phyloP scores from a whole-genome alignment of 169 alveolate genomes.

The Plasmodium sp. region DNA sequence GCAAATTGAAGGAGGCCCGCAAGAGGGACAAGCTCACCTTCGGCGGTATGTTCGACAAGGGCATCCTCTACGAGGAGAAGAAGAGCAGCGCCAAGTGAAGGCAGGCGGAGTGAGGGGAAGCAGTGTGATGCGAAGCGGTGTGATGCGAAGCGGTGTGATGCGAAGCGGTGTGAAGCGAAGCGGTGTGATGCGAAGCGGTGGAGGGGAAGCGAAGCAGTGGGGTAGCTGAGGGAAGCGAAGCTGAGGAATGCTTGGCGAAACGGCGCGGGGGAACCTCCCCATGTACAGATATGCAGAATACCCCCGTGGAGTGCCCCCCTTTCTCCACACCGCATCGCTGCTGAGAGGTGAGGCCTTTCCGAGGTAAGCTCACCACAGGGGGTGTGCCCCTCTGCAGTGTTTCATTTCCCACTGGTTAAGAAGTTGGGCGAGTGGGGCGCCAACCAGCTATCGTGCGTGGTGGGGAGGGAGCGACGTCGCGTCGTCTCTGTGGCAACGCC shows the following conservation, averaged over 20 bases:
- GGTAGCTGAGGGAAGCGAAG: no score
- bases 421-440: background rate
- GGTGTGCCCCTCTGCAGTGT: background rate
- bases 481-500: background rate
- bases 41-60: conserved; percentile 77
- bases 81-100: conserved; percentile 40
- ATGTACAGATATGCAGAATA: background rate
- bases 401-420: background rate
- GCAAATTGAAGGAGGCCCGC: conserved; percentile 76
- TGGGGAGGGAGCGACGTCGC: background rate
- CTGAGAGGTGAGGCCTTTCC: background rate
- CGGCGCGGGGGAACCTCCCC: background rate
- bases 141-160: no score
- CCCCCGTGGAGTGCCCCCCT: background rate
- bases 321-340: background rate
- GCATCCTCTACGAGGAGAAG: conserved; percentile 53
- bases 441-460: background rate
- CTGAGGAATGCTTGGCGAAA: background rate
- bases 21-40: conserved; percentile 78
- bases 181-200: no score
- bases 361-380: background rate
- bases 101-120: background rate
- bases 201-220: no score
- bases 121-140: no score
- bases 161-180: no score